phyloP scores from a whole-genome alignment of 345 rosid species.

The Bretschneidera sinensis region DNA sequence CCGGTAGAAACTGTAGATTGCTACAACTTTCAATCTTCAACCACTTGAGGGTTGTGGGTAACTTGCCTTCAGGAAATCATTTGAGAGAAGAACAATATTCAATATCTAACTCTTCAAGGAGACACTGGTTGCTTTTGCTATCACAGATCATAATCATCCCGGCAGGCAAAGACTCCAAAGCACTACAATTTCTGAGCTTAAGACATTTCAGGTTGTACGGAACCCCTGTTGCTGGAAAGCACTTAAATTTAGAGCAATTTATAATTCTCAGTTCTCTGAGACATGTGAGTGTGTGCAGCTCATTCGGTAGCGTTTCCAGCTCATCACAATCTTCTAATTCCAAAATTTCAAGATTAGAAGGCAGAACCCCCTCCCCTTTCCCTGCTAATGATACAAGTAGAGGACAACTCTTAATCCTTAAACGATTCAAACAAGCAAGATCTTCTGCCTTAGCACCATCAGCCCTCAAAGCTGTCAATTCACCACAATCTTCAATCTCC shows the following conservation, averaged over 20 bases:
- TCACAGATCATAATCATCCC: no score
- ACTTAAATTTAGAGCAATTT: no score
- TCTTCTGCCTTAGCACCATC: conserved; percentile 3
- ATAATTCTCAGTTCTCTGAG: no score
- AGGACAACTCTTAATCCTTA: conserved; percentile 8
- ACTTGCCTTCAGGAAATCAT: conserved; percentile 5
- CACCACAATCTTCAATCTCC: conserved; percentile 10
- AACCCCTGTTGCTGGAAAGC: no score
- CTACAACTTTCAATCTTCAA: no score
- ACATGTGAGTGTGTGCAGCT: not conserved
- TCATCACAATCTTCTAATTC: not conserved
- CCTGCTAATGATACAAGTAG: no score
- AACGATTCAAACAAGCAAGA: conserved; percentile 10
- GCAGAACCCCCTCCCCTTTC: conserved; percentile 3
- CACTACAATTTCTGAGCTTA: no score
- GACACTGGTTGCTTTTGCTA: not conserved
- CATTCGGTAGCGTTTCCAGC: conserved; percentile 2
- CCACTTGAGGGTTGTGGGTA: not conserved
- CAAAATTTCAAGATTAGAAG: not conserved
- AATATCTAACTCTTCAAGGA: conserved; percentile 20
- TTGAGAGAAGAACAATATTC: conserved; percentile 20
- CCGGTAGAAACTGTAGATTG: no score
- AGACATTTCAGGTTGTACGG: no score
- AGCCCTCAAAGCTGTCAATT: conserved; percentile 7
- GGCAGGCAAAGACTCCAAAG: conserved; percentile 5